Percentiles rank a stretch among this genome's conserved stretches.
Conservation (phyloP, 2,329 filamentous ascomycete genomes). For the Magnaporthiopsis rhizophila region DNA sequence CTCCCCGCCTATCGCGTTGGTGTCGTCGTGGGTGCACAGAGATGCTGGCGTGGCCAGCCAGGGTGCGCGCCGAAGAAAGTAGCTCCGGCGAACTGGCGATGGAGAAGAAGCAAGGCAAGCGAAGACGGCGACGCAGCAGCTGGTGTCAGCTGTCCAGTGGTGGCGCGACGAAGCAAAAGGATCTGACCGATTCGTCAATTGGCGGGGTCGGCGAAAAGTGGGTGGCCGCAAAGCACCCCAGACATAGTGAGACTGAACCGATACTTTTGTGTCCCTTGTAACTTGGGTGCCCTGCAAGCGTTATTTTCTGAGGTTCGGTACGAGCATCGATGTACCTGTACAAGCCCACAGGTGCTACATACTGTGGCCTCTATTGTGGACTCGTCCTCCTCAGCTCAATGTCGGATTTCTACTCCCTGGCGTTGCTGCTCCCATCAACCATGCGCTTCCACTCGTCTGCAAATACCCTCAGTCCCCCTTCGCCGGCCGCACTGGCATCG, state of each 20-base stretch:
- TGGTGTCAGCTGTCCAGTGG: constrained; percentile 10
- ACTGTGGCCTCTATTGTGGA: background rate
- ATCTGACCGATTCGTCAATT: background rate
- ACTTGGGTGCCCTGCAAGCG: too few species aligned
- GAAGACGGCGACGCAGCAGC: constrained; percentile 7
- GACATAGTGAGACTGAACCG: too few species aligned
- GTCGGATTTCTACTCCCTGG: background rate
- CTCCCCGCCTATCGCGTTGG: background rate
- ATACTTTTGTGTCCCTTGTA: too few species aligned
- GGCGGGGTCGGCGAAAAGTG: background rate
- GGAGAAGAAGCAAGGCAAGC: background rate
- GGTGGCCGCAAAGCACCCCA: too few species aligned
- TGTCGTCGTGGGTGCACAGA: background rate
- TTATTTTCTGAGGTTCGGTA: too few species aligned
- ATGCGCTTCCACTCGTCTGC: constrained; percentile 65
- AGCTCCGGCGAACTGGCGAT: background rate
- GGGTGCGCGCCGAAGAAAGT: background rate
- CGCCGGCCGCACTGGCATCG: constrained; percentile 56
- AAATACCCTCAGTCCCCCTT: constrained; percentile 75
- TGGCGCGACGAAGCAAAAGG: background rate
- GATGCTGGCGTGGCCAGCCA: background rate
- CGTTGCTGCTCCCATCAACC: constrained; percentile 14
- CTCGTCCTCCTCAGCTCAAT: too few species aligned
- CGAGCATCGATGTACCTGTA: too few species aligned
- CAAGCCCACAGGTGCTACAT: too few species aligned